phyloP scores from a whole-genome alignment of 768 basidiomycete genomes.

The Pluteus cervinus region DNA sequence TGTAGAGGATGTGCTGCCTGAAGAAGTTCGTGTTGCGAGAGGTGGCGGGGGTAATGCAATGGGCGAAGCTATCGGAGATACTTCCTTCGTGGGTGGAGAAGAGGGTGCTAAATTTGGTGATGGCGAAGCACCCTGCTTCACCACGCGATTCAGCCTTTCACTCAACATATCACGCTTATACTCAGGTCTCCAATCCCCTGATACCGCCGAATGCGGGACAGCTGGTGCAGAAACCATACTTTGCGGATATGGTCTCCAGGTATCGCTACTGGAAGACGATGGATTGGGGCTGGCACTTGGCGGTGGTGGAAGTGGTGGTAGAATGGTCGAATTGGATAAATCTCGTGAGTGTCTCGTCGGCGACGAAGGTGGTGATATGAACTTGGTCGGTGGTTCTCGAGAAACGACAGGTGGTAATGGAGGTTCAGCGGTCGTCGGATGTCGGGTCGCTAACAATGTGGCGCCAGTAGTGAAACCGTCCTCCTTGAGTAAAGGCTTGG shows the following conservation, averaged over 20 bases:
- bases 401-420: too few species aligned
- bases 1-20: neutral
- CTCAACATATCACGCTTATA: slow-evolving; percentile 34
- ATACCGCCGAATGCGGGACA: too few species aligned
- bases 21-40: neutral
- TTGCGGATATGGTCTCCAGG: too few species aligned
- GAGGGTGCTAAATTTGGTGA: slow-evolving; percentile 2
- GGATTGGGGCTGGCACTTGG: too few species aligned
- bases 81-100: neutral
- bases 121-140: slow-evolving; percentile 18
- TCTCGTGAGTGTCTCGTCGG: slow-evolving; percentile 6
- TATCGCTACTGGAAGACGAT: too few species aligned
- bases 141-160: slow-evolving; percentile 36
- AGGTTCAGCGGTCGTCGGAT: too few species aligned
- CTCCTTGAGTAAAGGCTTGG: too few species aligned
- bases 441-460: too few species aligned
- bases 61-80: neutral
- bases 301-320: too few species aligned
- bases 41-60: slow-evolving; percentile 1
- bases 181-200: too few species aligned
- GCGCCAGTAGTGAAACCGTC: slow-evolving; percentile 34
- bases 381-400: slow-evolving; percentile 7
- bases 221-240: too few species aligned
- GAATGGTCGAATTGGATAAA: too few species aligned
- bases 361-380: slow-evolving; percentile 2